phyloP scores from a whole-genome alignment of 2,329 filamentous ascomycete genomes.

The Lachnellula occidentalis region DNA sequence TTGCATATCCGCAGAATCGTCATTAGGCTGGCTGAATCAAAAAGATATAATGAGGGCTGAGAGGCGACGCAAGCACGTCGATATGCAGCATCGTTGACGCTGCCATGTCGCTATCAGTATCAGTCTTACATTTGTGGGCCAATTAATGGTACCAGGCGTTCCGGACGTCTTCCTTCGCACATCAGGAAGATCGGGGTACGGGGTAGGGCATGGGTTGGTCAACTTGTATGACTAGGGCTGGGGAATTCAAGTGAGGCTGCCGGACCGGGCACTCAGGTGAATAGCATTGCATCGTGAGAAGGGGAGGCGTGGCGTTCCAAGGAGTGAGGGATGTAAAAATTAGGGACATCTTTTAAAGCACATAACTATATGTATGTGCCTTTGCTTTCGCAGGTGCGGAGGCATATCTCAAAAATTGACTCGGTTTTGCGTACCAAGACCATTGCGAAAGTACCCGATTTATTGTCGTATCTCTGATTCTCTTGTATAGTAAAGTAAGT shows the following conservation, averaged over 20 bases:
- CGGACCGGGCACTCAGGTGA: background rate
- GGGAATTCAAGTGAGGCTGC: constrained; percentile 2
- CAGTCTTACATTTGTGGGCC: background rate
- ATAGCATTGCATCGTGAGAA: background rate
- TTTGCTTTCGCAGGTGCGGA: background rate
- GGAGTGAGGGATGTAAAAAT: constrained; percentile 9
- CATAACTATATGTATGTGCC: constrained; percentile 3
- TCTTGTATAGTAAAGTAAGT: no score
- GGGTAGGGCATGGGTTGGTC: constrained; percentile 2
- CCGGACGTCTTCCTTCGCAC: background rate
- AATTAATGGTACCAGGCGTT: constrained; percentile 5
- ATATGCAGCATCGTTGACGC: constrained; percentile 1
- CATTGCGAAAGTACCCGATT: no score
- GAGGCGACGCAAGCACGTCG: constrained; percentile 2
- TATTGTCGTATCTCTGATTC: no score
- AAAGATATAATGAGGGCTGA: constrained; percentile 5
- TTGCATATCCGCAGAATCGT: constrained; percentile 6
- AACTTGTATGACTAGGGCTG: constrained; percentile 18
- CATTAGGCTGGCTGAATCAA: constrained; percentile 2
- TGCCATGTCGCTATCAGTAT: background rate
- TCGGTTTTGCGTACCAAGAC: background rate
- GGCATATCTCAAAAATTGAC: no score
- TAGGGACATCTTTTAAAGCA: constrained; percentile 1
- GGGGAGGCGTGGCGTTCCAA: constrained; percentile 3
- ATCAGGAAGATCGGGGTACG: background rate